Evolutionary conservation across 2,329 filamentous ascomycete genomes (phyloP), one percentile per base, ranked within the genome.

Genomic region (Orbilia javanica): DNA sequence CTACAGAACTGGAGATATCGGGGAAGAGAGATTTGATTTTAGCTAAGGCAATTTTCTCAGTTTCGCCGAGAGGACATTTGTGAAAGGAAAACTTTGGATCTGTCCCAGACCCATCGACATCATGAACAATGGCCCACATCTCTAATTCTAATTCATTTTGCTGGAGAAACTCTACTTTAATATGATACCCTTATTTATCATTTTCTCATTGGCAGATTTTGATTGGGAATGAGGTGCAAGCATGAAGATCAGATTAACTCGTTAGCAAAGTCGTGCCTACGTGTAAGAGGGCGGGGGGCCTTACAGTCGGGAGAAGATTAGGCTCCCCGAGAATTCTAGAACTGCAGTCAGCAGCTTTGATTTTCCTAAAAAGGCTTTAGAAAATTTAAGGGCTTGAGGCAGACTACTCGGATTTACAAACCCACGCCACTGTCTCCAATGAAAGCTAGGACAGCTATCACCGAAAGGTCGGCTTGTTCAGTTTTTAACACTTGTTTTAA

Each of bases 341-440:
- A 67, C 46, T 22, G 64, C 64, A 18, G 46, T 55, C 18, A 67
- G 39, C 18, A 55, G 27, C 18, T 67, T 67, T 44, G 64, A 67
- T 44, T 67, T 67, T 11, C 64, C 64, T 67, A n/a, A 8, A 11
- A 29, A 13, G n/a, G 5, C 15, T 8, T 53, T 7, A 53, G 50
- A 36, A 4, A 11, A 15, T 5, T 8, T 34, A 57, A 57, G 20
- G 27, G 15, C 4, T n/a, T 22, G 1, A 22, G 10, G 3, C 10
- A 4, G 3, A 25, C 25, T 4, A 34, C 4, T 11, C 18, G 22
- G 48, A 25, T 22, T 20, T 22, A 57, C 63, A 6, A 27, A 67
- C 64, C 64, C 15, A 67, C 64, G 7, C 64, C 64, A 20, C 46
- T 53, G 15, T 55, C 64, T 1, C 64, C 64, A 6, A 67, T 34